A percentile compares a stretch with the other conserved stretches of the same genome.
These are phyloP conservation scores for Salix exigua DNA, from an alignment of 345 rosid genomes.

Conservation along the genomic window DNA sequence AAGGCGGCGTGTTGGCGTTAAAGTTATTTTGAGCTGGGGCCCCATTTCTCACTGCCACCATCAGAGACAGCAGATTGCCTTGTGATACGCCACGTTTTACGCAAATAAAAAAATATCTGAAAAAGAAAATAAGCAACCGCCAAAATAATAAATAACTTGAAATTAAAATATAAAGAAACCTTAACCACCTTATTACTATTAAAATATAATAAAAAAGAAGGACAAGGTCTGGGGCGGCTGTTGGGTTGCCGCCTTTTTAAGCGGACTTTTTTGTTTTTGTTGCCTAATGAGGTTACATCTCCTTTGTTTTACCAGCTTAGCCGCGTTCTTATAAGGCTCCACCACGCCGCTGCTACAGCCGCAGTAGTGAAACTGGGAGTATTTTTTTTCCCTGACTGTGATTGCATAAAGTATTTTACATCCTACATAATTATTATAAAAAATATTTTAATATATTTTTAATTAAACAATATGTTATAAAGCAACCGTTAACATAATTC, in stretches of 20 bases:
- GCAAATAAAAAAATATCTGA: not conserved
- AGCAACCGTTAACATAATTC: too few species aligned
- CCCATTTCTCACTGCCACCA: not conserved
- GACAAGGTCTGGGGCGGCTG: constrained; percentile 32
- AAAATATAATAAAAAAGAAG: not conserved
- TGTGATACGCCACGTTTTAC: constrained; percentile 5
- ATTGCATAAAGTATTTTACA: too few species aligned
- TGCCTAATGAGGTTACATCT: constrained; percentile 22
- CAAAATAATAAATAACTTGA: constrained; percentile 9
- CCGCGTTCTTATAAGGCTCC: not conserved
- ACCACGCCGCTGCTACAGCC: not conserved
- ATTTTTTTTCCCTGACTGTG: too few species aligned
- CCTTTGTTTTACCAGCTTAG: not conserved
- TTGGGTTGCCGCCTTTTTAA: constrained; percentile 14
- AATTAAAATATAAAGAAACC: not conserved
- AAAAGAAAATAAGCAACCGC: not conserved
- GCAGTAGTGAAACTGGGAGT: not conserved
- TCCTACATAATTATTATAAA: too few species aligned
- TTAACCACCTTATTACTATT: not conserved
- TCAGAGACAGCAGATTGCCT: constrained; percentile 3
- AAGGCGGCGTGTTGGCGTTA: constrained; percentile 2
- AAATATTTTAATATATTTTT: too few species aligned
- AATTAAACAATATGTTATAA: too few species aligned
- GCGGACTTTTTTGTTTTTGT: constrained; percentile 27
- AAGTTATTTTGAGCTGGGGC: not conserved